These are phyloP conservation scores for Daldinia childiae DNA, from an alignment of 495 filamentous ascomycete genomes.

Conservation along the genomic window DNA sequence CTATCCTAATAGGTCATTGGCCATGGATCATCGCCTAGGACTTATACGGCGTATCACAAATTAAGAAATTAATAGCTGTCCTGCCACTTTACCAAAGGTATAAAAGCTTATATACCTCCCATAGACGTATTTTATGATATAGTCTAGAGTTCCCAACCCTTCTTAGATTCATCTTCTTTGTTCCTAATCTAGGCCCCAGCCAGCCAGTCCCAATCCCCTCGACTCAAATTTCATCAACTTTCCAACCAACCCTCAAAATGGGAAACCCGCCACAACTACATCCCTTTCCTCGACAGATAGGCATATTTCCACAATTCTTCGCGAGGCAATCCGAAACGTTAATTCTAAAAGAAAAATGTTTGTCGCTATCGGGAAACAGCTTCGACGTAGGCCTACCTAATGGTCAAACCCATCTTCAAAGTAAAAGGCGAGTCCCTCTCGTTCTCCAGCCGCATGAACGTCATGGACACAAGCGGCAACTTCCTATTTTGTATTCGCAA, in stretches of 20 bases:
- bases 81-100: not conserved
- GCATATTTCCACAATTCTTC: constrained; percentile 61
- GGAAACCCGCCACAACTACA: constrained; percentile 37
- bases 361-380: constrained; percentile 65
- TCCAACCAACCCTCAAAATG: not conserved
- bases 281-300: constrained; percentile 52
- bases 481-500: constrained; percentile 63
- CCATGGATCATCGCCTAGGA: not conserved
- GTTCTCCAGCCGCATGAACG: constrained; percentile 55
- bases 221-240: not conserved
- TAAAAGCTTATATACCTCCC: not conserved
- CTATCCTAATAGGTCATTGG: not conserved
- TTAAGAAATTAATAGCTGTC: constrained; percentile 1
- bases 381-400: constrained; percentile 61
- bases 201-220: not conserved
- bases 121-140: not conserved
- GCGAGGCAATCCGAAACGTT: constrained; percentile 58
- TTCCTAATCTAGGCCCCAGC: not conserved
- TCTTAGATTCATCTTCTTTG: not conserved
- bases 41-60: not conserved
- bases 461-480: constrained; percentile 56
- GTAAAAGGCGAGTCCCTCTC: constrained; percentile 60
- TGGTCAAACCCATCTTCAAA: constrained; percentile 59
- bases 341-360: constrained; percentile 63
- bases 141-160: not conserved